Evolutionary conservation across 2,329 filamentous ascomycete species (phyloP).

Genomic region (Pestalotiopsis sp.): DNA sequence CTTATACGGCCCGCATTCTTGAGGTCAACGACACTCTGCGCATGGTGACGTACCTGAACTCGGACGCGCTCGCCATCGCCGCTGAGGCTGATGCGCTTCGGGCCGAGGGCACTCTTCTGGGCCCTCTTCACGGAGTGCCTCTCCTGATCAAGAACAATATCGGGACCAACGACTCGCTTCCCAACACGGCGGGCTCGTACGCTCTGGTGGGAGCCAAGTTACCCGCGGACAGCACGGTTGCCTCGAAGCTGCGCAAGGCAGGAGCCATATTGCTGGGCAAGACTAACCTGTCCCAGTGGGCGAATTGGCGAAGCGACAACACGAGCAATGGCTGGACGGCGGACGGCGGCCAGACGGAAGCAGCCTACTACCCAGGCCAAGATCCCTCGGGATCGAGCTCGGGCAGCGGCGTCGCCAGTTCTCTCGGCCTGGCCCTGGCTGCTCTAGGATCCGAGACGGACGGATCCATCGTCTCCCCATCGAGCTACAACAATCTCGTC

Average conservation of each 20-base stretch:
- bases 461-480: conserved; percentile 63
- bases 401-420: conserved; percentile 62
- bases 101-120: conserved; percentile 20
- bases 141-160: conserved; percentile 71
- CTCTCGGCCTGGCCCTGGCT: conserved; percentile 61
- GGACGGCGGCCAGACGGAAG: conserved; percentile 63
- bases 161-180: conserved; percentile 63
- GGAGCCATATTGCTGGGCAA: conserved; percentile 70
- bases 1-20: conserved; percentile 35
- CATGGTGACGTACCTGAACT: conserved; percentile 38
- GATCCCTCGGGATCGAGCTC: conserved; percentile 65
- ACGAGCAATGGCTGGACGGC: conserved; percentile 66
- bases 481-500: conserved; percentile 58
- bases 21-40: conserved; percentile 36
- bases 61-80: conserved; percentile 41
- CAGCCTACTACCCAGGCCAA: conserved; percentile 62
- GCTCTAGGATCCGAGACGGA: conserved; percentile 64
- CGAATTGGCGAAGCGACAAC: conserved; percentile 61
- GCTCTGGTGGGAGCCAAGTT: conserved; percentile 62
- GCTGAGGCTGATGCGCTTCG: conserved; percentile 34
- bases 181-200: conserved; percentile 66
- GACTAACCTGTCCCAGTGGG: conserved; percentile 67
- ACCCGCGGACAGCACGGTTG: conserved; percentile 59
- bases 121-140: conserved; percentile 65
- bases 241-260: conserved; percentile 59